These are phyloP conservation scores for Tulasnella sp. DNA, from an alignment of 768 basidiomycete genomes.

Conservation along the genomic window DNA sequence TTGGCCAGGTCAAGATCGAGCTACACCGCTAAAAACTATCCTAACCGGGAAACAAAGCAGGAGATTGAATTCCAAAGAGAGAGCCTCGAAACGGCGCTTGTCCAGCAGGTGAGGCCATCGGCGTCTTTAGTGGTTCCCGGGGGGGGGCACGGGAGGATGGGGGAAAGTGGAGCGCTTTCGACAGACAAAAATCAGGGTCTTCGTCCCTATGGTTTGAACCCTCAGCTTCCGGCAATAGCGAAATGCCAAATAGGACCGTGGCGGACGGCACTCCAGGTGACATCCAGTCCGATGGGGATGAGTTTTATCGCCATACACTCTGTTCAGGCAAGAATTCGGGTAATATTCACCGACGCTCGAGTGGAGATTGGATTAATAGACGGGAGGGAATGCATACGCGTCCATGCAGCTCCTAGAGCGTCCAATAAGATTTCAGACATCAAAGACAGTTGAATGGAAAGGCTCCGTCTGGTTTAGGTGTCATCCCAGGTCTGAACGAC, in stretches of 20 bases:
- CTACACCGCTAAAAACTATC: not conserved
- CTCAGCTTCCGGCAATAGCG: not conserved
- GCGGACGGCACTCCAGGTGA: not conserved
- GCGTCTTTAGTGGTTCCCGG: not conserved
- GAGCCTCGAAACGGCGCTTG: not conserved
- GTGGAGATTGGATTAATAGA: not conserved
- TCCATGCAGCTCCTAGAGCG: constrained; percentile 1
- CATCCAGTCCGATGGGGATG: not conserved
- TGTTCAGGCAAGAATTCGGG: not conserved
- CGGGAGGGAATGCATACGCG: not conserved
- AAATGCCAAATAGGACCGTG: not conserved
- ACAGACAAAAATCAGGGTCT: not conserved
- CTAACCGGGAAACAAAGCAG: not conserved
- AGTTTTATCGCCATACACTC: not conserved
- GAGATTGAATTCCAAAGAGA: not conserved
- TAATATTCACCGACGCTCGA: not conserved
- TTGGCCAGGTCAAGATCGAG: not conserved
- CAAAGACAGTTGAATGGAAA: not conserved
- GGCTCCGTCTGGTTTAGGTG: not conserved
- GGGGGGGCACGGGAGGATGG: not conserved
- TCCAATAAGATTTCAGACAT: not conserved
- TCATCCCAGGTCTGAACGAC: constrained; percentile 1
- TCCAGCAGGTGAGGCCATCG: not conserved
- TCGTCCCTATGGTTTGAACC: not conserved
- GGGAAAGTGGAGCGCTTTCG: not conserved